Conservation (phyloP, 129 eudicot genomes). For the Artemisia tridentata region DNA sequence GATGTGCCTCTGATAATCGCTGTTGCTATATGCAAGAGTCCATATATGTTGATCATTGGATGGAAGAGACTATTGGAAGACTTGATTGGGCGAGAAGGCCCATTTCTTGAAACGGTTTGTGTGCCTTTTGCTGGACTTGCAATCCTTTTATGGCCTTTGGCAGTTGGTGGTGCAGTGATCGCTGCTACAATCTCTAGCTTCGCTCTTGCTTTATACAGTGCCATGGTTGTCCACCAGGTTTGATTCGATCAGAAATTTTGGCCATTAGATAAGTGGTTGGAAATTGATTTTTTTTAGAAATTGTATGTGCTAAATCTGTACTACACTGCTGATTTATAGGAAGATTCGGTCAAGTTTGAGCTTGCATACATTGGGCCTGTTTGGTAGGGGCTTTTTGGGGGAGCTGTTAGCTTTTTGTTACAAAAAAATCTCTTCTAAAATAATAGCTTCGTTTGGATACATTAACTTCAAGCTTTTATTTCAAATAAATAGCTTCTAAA, state of each 20-base stretch:
- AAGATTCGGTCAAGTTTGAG: conserved; percentile 74
- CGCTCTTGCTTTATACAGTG: conserved; percentile 71
- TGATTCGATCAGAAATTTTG: not conserved
- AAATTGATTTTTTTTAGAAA: conserved; percentile 5
- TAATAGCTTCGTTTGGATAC: too few relatives aligned
- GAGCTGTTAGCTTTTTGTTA: too few relatives aligned
- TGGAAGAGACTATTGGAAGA: conserved; percentile 94
- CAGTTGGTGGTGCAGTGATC: conserved; percentile 64
- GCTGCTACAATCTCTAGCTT: conserved; percentile 71
- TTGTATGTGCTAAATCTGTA: conserved; percentile 1
- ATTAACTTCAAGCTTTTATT: too few relatives aligned
- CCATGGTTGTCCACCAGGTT: conserved; percentile 81
- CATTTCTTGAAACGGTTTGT: conserved; percentile 84
- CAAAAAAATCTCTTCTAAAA: too few relatives aligned
- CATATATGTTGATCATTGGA: conserved; percentile 84
- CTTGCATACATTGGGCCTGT: conserved; percentile 66
- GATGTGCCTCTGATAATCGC: conserved; percentile 65
- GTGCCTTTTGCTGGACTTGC: conserved; percentile 94
- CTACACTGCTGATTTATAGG: conserved; percentile 35
- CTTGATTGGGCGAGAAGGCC: conserved; percentile 86
- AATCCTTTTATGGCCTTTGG: conserved; percentile 81
- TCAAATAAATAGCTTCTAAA: too few relatives aligned
- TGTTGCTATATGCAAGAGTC: conserved; percentile 84
- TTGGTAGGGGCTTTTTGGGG: too few relatives aligned
- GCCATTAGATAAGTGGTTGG: not conserved